These are phyloP conservation scores for Mollisia scopiformis DNA, from an alignment of 2,329 filamentous ascomycete species.

Conservation along the genomic window DNA sequence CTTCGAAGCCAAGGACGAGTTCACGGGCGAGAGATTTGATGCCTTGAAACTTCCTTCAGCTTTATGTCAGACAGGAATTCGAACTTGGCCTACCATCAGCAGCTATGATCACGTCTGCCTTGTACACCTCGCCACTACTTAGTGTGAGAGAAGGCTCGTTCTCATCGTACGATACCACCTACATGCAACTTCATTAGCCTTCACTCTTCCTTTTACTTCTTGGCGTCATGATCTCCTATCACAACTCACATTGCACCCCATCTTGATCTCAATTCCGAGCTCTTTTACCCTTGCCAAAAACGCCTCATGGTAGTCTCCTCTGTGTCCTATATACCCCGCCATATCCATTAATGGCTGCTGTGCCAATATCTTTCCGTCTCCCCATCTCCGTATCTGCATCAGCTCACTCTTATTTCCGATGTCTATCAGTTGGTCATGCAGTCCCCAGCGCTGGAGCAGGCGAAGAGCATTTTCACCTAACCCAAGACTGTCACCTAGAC, in stretches of 20 bases:
- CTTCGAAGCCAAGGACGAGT: slow-evolving; percentile 54
- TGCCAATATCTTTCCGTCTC: slow-evolving; percentile 49
- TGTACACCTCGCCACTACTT: slow-evolving; percentile 40
- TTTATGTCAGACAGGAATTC: not conserved
- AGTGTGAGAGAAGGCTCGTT: slow-evolving; percentile 39
- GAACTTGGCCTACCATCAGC: slow-evolving; percentile 43
- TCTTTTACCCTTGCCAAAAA: slow-evolving; percentile 44
- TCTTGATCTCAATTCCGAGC: slow-evolving; percentile 43
- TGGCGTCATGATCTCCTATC: not conserved
- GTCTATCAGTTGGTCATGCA: slow-evolving; percentile 42
- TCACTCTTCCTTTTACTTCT: not conserved
- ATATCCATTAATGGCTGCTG: slow-evolving; percentile 53
- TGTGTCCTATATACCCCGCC: slow-evolving; percentile 50
- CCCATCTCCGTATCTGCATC: slow-evolving; percentile 52
- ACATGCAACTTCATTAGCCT: not conserved
- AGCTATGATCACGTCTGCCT: slow-evolving; percentile 52
- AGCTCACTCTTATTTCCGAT: slow-evolving; percentile 51
- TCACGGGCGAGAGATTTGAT: slow-evolving; percentile 54
- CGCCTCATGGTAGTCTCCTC: slow-evolving; percentile 47
- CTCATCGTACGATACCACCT: slow-evolving; percentile 44
- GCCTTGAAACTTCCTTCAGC: slow-evolving; percentile 29
- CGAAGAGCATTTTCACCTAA: slow-evolving; percentile 51
- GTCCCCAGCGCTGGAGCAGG: slow-evolving; percentile 48
- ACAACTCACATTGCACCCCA: slow-evolving; percentile 38
- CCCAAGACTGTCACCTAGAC: slow-evolving; percentile 49